Base-by-base conservation (phyloP, 2,329 filamentous ascomycete genomes). In the Penicillium sp. region DNA sequence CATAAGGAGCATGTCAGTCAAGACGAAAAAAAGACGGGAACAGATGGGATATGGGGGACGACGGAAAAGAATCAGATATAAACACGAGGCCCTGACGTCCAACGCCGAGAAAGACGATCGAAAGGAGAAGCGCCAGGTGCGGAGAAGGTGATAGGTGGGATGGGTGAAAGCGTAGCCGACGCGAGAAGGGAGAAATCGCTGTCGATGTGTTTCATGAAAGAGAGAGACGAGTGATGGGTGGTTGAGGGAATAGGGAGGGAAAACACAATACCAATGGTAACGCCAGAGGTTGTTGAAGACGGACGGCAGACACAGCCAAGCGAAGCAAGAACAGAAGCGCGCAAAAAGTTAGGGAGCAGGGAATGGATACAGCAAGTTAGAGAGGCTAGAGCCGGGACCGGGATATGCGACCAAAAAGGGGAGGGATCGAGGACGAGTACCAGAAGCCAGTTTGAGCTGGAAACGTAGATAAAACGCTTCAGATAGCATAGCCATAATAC, bases 11-110 rank as follows among this genome's bases (percentile, higher is more conserved):
- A 42, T 22, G 51, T 31, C 36, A 41, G 19, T 41, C 41, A 33
- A 38, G 38, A 39, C 49, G 2, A 7, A 39, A 50, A 52, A 55
- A 51, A 35, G 46, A 50, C 42, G 56, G 52, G 57, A 49, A 30
- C 39, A 77, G 75, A 57, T 4, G 3, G 68, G 41, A 31, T 22
- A 22, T 22, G 22, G 22, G 22, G 22, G 22, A 13, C 33, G 47
- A 53, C 44, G 40, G 19, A 46, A 51, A 64, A 56, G 57, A 60
- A 61, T 62, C 63, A 61, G 63, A 64, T 65, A 68, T 25, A 65
- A 67, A 56, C 64, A 63, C 59, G 64, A 67, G 63, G 65, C 65
- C 66, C 62, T 64, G 64, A 67, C 64, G 60, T 66, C 66, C 66
- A 69, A 69, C 66, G 65, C 66, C 66, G 57, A 63, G 58, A 60